A percentile compares a stretch with the other conserved stretches of the same genome.
Conservation (phyloP, 2,329 filamentous ascomycete species). For the Cytospora piceae region DNA sequence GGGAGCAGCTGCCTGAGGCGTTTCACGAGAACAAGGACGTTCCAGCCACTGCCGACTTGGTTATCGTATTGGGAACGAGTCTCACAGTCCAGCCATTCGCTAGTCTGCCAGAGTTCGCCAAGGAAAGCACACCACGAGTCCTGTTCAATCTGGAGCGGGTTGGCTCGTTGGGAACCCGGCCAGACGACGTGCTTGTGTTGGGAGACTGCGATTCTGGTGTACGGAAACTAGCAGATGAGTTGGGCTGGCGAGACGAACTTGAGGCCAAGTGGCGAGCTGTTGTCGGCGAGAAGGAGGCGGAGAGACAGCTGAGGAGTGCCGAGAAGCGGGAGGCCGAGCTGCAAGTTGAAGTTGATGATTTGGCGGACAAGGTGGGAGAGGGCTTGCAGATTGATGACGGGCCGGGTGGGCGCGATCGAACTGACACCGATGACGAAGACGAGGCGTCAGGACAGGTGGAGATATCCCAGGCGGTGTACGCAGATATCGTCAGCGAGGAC, state of each 20-base stretch:
- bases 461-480: conserved; percentile 7
- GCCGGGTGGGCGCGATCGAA: not conserved
- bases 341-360: conserved; percentile 48
- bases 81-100: conserved; percentile 89
- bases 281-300: conserved; percentile 64
- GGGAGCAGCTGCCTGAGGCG: conserved; percentile 60
- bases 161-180: conserved; percentile 73
- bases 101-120: conserved; percentile 69
- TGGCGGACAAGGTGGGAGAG: conserved; percentile 40
- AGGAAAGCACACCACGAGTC: conserved; percentile 69
- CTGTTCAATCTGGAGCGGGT: conserved; percentile 88
- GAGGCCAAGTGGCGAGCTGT: conserved; percentile 73
- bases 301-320: conserved; percentile 47
- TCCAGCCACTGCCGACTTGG: conserved; percentile 49
- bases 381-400: conserved; percentile 33
- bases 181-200: conserved; percentile 84
- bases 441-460: conserved; percentile 2
- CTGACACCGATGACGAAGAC: not conserved
- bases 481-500: not conserved
- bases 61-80: conserved; percentile 72
- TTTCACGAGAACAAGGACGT: conserved; percentile 66
- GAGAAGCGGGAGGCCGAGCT: conserved; percentile 41
- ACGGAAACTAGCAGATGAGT: conserved; percentile 72
- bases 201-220: conserved; percentile 85
- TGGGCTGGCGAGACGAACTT: conserved; percentile 86